Evolutionary conservation across 225 moss, liverwort and hornwort genomes (phyloP), one percentile per base, ranked within the genome.

Genomic region (Ulota crispa): DNA sequence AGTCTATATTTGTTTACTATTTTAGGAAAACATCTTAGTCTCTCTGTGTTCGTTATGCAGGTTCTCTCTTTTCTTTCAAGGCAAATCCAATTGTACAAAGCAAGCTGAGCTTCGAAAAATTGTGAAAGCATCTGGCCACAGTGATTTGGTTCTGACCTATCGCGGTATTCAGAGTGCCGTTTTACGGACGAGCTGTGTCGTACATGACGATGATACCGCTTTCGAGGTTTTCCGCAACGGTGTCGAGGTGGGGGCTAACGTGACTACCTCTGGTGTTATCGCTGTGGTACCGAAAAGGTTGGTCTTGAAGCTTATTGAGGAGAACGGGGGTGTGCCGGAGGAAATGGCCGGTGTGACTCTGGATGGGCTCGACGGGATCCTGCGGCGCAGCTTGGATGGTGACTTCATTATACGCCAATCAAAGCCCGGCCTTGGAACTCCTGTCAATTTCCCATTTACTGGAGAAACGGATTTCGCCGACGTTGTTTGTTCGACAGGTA

Each of bases 401-500:
- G 90, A 90, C 55, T 90, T 90, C 50, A 76, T 87, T 45, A 83
- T 90, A 57, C 81, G 87, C 27, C 85, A 87, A 27, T 83, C 83
- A 19, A 72, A 73, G 41, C 53, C 77, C 6, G 72, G 64, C 53
- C 34, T 64, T 20, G 89, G 84, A 14, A 85, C 70, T 72, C 72
- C 41, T 54, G 84, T 87, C 72, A 42, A 76, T 41, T 75, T 67
- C 3, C 81, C 83, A 11, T 83, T 62, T 39, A 85, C 83, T 23
- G 87, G 75, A 53, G 89, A 87, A 75, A 75, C 57, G 20, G 85
- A 78, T 67, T 81, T 75, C 37, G 87, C 79, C 6, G 90, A 90
- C 64, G 75, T 85, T 67, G 72, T 90, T 4, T 90, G 90, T 73
- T 86, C 83, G 53, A 90, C 90, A 90, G 87, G 90, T 90, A 79